Evolutionary conservation across 1,284 basidiomycete genomes (phyloP).

Genomic region (Fistulina hepatica): DNA sequence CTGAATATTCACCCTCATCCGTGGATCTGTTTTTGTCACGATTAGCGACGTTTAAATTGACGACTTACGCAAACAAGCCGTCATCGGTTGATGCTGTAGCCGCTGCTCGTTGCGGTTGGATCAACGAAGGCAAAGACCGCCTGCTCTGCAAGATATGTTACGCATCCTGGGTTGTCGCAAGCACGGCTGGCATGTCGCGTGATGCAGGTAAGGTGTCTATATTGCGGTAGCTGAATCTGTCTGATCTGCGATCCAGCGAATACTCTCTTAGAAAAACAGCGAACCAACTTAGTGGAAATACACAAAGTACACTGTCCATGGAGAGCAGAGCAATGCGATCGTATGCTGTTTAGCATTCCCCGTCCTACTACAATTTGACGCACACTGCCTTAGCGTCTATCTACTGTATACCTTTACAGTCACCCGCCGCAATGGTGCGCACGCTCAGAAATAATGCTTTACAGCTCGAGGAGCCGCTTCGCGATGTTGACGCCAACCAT

Average conservation of each 20-base stretch:
- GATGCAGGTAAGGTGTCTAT: constrained; percentile 56
- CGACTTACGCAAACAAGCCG: constrained; percentile 71
- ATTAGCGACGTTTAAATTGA: constrained; percentile 62
- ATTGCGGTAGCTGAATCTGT: constrained; percentile 15
- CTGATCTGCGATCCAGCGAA: constrained; percentile 33
- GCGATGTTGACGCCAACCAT: constrained; percentile 51
- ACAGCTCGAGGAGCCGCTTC: constrained; percentile 39
- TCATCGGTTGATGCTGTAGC: constrained; percentile 61
- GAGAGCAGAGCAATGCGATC: constrained; percentile 66
- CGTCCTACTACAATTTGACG: constrained; percentile 6
- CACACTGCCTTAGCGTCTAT: constrained; percentile 44
- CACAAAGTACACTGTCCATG: constrained; percentile 77
- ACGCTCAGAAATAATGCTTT: constrained; percentile 48
- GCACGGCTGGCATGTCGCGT: constrained; percentile 51
- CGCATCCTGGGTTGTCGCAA: constrained; percentile 59
- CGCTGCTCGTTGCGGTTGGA: constrained; percentile 69
- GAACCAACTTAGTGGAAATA: constrained; percentile 44
- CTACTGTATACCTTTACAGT: constrained; percentile 60
- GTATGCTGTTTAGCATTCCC: constrained; percentile 30
- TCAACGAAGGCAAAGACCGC: constrained; percentile 66
- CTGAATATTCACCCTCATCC: constrained; percentile 70
- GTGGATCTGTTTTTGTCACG: constrained; percentile 57
- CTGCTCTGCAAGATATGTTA: constrained; percentile 60
- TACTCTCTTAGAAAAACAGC: constrained; percentile 62
- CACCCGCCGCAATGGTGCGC: constrained; percentile 47